Evolutionary conservation across 352 stramenopile species (phyloP), one percentile per base, ranked within the genome.

Genomic region (Globisporangium splendens): DNA sequence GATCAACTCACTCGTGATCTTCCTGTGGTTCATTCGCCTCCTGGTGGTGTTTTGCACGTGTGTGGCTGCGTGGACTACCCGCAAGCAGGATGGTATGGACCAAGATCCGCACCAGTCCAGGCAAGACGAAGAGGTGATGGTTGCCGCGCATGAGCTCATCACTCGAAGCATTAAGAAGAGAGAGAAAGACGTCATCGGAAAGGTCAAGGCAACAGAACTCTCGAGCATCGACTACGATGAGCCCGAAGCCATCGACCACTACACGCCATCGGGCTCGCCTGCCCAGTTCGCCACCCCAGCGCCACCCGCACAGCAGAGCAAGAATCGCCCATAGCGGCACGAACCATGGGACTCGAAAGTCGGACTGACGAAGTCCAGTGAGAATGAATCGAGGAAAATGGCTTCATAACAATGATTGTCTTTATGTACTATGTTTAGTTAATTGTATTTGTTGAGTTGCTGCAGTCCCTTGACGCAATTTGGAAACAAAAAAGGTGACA

Each of bases 11-110:
- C 13, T 69, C 35, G 64, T 76, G 57, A 57, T 79, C 44, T 39
- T 70, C 33, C 44, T 58, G 24, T 79, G 70, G 70, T 50, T 79
- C 20, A 18, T 68, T 22, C 67, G 70, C 0, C 52, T 67, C 8
- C 46, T 79, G 17, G 24, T 65, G 5, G 66, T 77, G 20, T 65
- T 65, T 22, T 65, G 52, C 24, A 41, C 46, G 14, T 65, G 57
- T 22, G 56, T 64, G 10, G 33, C 55, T 10, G 55, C 39, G 31
- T 67, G 51, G 31, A 67, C 35, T 6, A 15, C 11, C n/a, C 61
- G 61, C 33, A 43, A 54, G 5, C 17, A 22, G 10, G 28, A 35
- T 1, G 28, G 5, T 31, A 31, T 31, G 5, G 2, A 8, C 28
- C 3, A 4, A 35, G 28, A 10, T 35, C 3, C 5, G 5, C 28